Conservation (phyloP, 2,329 filamentous ascomycete species). For the Metarhizium guizhouense region DNA sequence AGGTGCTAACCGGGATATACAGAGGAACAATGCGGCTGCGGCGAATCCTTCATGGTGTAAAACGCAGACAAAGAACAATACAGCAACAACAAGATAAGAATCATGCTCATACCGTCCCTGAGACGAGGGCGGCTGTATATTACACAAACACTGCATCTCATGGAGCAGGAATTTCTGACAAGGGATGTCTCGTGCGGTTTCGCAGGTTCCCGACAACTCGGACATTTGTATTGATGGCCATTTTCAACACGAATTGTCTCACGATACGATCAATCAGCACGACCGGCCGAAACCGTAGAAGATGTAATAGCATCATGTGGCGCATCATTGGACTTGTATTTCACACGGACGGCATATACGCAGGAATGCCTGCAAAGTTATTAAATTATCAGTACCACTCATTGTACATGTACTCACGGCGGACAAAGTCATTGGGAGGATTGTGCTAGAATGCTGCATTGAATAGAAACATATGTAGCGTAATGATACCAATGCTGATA, state of each 20-base stretch:
- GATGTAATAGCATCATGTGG: constrained; percentile 2
- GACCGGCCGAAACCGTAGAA: neutral
- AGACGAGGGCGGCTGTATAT: neutral
- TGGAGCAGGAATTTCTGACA: neutral
- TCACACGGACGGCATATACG: neutral
- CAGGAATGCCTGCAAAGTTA: neutral
- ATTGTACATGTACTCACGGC: neutral
- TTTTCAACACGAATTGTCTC: neutral
- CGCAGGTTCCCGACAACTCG: neutral
- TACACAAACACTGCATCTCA: neutral
- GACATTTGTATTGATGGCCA: neutral
- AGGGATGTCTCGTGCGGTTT: neutral
- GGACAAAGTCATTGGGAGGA: neutral
- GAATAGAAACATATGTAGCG: neutral
- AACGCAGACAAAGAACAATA: neutral
- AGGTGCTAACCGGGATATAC: constrained; percentile 10
- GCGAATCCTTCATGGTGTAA: constrained; percentile 88
- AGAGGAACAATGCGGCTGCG: constrained; percentile 96
- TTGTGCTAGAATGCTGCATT: neutral
- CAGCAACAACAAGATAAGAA: neutral
- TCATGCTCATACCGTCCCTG: neutral
- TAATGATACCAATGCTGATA: neutral
- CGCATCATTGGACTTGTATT: neutral
- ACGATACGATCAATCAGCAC: neutral
- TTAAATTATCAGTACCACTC: neutral